Conservation (phyloP, 2,329 filamentous ascomycete species). For the Xylaria sp. region DNA sequence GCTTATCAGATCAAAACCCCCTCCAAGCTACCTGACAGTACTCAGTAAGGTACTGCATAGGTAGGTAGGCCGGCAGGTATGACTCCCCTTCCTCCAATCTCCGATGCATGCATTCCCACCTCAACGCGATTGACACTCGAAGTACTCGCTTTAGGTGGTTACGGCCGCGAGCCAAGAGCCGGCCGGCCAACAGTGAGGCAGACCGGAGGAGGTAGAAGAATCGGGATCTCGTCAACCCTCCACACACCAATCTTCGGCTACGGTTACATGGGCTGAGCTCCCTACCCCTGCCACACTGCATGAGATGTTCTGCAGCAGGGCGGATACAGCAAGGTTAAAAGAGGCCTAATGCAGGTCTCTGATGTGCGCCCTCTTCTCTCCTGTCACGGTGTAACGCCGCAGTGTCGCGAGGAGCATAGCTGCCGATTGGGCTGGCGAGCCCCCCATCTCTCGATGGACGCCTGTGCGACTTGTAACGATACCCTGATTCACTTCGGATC, state of each 20-base stretch:
- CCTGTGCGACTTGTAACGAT: slow-evolving; percentile 25
- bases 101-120: slow-evolving; percentile 34
- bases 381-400: slow-evolving; percentile 36
- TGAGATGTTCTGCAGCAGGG: slow-evolving; percentile 29
- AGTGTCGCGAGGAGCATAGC: slow-evolving; percentile 31
- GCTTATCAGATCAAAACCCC: slow-evolving; percentile 32
- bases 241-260: slow-evolving; percentile 33
- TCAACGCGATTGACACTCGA: slow-evolving; percentile 31
- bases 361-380: slow-evolving; percentile 28
- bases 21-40: slow-evolving; percentile 24
- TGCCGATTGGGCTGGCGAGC: slow-evolving; percentile 42
- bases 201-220: slow-evolving; percentile 31
- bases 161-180: slow-evolving; percentile 26
- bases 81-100: slow-evolving; percentile 30
- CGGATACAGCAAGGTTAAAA: slow-evolving; percentile 29
- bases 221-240: slow-evolving; percentile 34
- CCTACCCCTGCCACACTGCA: slow-evolving; percentile 33
- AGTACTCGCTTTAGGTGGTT: slow-evolving; percentile 32
- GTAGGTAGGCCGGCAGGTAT: slow-evolving; percentile 2
- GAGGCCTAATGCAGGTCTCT: slow-evolving; percentile 39
- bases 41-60: slow-evolving; percentile 12
- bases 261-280: slow-evolving; percentile 36
- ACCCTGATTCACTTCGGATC: slow-evolving; percentile 29
- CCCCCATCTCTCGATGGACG: slow-evolving; percentile 26
- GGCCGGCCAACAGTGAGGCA: slow-evolving; percentile 25